Evolutionary conservation across 2,329 filamentous ascomycete species (phyloP), one percentile per base, ranked within the genome.

Genomic region (Cordyceps javanica): DNA sequence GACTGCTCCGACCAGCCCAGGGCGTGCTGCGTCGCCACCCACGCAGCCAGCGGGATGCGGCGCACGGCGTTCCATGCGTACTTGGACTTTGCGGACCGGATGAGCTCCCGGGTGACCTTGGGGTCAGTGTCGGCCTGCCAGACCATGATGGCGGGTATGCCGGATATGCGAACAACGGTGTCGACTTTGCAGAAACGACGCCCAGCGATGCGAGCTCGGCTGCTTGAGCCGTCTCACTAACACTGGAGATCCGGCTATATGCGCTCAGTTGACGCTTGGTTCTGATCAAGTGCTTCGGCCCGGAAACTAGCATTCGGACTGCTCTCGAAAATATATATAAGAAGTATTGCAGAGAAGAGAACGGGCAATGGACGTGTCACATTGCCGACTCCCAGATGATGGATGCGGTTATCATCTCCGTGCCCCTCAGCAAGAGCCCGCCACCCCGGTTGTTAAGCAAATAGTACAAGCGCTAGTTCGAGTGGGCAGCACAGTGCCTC

Each of bases 1-100:
- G 87, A 83, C 8, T 85, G 85, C 34, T 86, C 79, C 0, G 91
- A 91, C 41, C 88, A 72, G 28, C 80, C 81, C 8, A 96, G 76
- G 2, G 85, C 67, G 65, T 91, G 88, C 49, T 80, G 73, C 13
- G 89, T 60, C 2, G 83, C 77, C 1, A 86, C 81, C 61, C 83
- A 83, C n/a, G 82, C 66, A 9, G 89, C 75, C 10, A 86, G 73
- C 0, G 88, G 87, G 28, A 57, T 36, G 46, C 38, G 38, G 14
- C 55, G 55, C 7, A 51, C 28, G 14, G 46, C 55, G 36, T 44
- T 28, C 55, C 55, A 51, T 10, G 55, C 28, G 23, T 57, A 57
- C 46, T 30, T 36, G 5, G 55, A 44, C 28, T 28, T 34, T 19
- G 55, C 55, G n/a, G 55, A 46, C 46, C 30, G 46, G 10, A 51